Conservation (phyloP, 805 yeast genomes). For the Komagataella populi region DNA sequence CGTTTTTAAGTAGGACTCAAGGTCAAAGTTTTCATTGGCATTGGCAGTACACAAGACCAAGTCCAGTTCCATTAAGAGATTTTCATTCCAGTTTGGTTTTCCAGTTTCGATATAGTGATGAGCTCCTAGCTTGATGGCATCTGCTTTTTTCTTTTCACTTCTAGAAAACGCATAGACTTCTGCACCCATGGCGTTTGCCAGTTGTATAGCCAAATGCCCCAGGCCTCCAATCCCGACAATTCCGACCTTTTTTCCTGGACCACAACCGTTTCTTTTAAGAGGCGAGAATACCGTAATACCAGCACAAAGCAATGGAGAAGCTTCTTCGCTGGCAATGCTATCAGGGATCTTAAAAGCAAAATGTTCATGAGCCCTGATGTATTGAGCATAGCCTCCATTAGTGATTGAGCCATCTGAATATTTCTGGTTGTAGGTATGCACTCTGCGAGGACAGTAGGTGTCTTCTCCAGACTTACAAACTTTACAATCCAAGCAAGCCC, state of each 20-base stretch:
- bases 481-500: constrained; percentile 21
- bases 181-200: constrained; percentile 31
- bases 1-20: constrained; percentile 26
- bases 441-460: constrained; percentile 27
- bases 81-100: constrained; percentile 24
- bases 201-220: constrained; percentile 32
- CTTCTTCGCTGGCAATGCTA: constrained; percentile 22
- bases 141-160: constrained; percentile 23
- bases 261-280: constrained; percentile 24
- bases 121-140: constrained; percentile 27
- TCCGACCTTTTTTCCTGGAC: constrained; percentile 22
- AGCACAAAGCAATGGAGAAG: constrained; percentile 38
- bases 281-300: constrained; percentile 39
- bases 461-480: constrained; percentile 26
- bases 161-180: constrained; percentile 29
- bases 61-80: constrained; percentile 21
- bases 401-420: constrained; percentile 22
- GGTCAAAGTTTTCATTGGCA: constrained; percentile 32
- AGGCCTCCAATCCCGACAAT: constrained; percentile 33
- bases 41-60: constrained; percentile 40
- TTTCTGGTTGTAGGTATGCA: constrained; percentile 25
- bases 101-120: constrained; percentile 30
- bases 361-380: constrained; percentile 30
- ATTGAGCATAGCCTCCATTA: constrained; percentile 33
- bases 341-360: constrained; percentile 33